Evolutionary conservation across 139 green algal genomes (phyloP).

Genomic region (Closterium sp.): DNA sequence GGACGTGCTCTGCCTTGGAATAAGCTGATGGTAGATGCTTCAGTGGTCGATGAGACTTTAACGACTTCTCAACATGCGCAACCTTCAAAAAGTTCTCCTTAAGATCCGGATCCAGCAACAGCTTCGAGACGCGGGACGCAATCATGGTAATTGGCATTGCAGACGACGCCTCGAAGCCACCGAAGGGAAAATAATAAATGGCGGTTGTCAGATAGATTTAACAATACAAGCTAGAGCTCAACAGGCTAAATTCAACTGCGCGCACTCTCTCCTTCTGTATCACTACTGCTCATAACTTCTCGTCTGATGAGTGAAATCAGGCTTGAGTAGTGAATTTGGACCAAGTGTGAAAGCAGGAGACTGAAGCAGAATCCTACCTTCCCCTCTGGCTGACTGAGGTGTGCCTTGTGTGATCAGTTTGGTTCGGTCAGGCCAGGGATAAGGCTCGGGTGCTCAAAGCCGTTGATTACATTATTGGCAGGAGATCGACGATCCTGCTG

Average conservation of each 20-base stretch:
- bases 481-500: no score
- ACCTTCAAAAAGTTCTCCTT: not conserved
- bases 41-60: not conserved
- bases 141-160: not conserved
- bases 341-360: not conserved
- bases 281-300: not conserved
- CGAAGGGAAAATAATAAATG: no score
- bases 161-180: not conserved
- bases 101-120: not conserved
- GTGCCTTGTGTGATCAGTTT: no score
- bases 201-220: no score
- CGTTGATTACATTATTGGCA: no score
- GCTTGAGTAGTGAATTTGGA: not conserved
- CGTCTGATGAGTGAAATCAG: no score
- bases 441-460: no score
- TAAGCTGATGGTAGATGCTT: not conserved
- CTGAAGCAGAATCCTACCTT: no score
- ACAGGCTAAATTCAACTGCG: no score
- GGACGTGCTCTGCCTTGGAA: not conserved
- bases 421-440: no score
- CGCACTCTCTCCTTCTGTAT: not conserved
- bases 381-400: no score
- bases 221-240: no score
- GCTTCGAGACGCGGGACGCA: not conserved
- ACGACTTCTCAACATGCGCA: not conserved